Evolutionary conservation across 208 protist genomes (phyloP).

Genomic region (Leptomonas seymouri): DNA sequence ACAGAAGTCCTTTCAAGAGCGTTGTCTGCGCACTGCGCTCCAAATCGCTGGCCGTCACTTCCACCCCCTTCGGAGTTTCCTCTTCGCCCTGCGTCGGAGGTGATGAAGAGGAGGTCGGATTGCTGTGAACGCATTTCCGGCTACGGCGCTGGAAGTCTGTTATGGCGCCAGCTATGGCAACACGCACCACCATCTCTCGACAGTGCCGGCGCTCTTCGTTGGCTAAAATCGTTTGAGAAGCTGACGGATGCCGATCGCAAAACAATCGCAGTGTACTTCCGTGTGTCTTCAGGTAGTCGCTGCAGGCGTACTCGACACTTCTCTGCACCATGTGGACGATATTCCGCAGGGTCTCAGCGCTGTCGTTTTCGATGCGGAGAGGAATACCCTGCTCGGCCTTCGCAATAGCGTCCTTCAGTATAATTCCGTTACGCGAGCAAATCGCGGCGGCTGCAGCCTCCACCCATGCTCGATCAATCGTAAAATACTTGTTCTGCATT

Average conservation of each 20-base stretch:
- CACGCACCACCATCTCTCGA: constrained; percentile 52
- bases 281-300: constrained; percentile 8
- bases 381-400: constrained; percentile 31
- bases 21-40: constrained; percentile 54
- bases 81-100: background rate
- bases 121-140: constrained; percentile 19
- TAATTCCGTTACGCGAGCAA: constrained; percentile 25
- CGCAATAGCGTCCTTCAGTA: constrained; percentile 31
- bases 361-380: constrained; percentile 26
- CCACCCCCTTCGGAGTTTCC: background rate
- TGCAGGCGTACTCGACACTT: constrained; percentile 12
- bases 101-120: background rate
- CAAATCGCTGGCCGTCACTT: constrained; percentile 16
- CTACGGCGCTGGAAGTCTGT: constrained; percentile 38
- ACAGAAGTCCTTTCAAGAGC: constrained; percentile 66
- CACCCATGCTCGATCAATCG: constrained; percentile 38
- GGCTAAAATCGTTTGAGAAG: constrained; percentile 9
- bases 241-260: constrained; percentile 3
- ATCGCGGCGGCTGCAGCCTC: constrained; percentile 44
- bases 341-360: constrained; percentile 8
- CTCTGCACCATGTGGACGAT: constrained; percentile 10
- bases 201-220: constrained; percentile 51
- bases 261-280: constrained; percentile 19
- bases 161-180: constrained; percentile 62
- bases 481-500: constrained; percentile 18